phyloP scores from a whole-genome alignment of 805 yeast species.

The Helenozyma rhizophorensis region DNA sequence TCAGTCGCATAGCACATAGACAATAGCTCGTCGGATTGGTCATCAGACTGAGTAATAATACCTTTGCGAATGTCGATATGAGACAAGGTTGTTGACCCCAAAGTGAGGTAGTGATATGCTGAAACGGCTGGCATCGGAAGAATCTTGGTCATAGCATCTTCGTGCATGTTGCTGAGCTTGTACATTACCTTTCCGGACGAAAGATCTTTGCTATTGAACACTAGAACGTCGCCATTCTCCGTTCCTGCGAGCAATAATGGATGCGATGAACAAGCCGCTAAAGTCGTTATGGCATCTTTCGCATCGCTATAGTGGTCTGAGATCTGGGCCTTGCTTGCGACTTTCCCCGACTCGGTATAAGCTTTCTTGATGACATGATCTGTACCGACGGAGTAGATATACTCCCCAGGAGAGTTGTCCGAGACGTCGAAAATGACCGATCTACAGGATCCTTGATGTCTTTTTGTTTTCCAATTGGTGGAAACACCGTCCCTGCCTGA shows the following conservation, averaged over 20 bases:
- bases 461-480: conserved; percentile 73
- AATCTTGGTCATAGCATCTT: conserved; percentile 75
- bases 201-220: conserved; percentile 56
- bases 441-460: conserved; percentile 89
- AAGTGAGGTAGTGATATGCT: conserved; percentile 70
- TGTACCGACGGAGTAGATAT: conserved; percentile 67
- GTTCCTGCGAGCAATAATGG: conserved; percentile 54
- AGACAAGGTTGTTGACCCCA: conserved; percentile 79
- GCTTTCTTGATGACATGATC: conserved; percentile 80
- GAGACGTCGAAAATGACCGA: conserved; percentile 61
- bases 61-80: conserved; percentile 78
- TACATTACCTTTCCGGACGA: conserved; percentile 38
- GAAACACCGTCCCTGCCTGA: conserved; percentile 26
- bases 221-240: conserved; percentile 66
- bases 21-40: conserved; percentile 90
- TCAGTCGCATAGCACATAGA: conserved; percentile 64
- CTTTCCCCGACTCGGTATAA: conserved; percentile 67
- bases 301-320: conserved; percentile 15
- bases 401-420: conserved; percentile 40
- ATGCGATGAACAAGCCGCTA: conserved; percentile 43
- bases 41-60: conserved; percentile 63
- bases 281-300: conserved; percentile 37
- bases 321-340: conserved; percentile 47
- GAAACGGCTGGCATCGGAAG: conserved; percentile 65
- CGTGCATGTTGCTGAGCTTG: conserved; percentile 55